These are phyloP conservation scores for Penicillium oxalicum DNA, from an alignment of 2,329 filamentous ascomycete species.

Conservation along the genomic window DNA sequence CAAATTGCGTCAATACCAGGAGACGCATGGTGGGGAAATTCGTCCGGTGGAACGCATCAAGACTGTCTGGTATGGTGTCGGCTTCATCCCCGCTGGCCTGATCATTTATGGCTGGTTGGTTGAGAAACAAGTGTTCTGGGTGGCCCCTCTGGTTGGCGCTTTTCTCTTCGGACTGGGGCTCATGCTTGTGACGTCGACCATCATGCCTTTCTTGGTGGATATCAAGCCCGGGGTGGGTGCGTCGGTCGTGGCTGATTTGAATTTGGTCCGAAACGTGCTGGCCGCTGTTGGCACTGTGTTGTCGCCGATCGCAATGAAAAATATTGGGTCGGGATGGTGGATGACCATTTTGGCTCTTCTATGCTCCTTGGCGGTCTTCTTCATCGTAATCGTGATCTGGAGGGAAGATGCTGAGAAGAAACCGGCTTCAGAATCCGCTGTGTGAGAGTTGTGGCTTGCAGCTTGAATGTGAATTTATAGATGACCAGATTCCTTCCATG, in stretches of 20 bases:
- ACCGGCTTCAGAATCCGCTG: background rate
- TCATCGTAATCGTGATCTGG: background rate
- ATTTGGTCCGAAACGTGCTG: slow-evolving; percentile 8
- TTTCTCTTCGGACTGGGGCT: slow-evolving; percentile 7
- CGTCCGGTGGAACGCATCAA: background rate
- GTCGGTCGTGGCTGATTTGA: slow-evolving; percentile 10
- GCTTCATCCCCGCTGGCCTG: background rate
- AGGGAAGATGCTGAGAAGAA: background rate
- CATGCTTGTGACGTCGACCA: slow-evolving; percentile 10
- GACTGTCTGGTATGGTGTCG: background rate
- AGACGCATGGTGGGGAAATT: background rate
- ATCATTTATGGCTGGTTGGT: background rate
- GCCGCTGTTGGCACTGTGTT: slow-evolving; percentile 4
- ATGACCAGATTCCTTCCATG: background rate
- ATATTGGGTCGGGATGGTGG: background rate
- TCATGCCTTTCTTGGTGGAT: slow-evolving; percentile 11
- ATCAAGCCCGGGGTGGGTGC: slow-evolving; percentile 7
- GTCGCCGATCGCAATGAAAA: background rate
- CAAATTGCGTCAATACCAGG: background rate
- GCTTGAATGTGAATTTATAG: background rate
- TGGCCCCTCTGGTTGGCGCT: slow-evolving; percentile 7
- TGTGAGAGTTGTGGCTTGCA: background rate
- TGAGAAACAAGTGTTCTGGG: background rate
- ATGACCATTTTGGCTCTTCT: background rate
- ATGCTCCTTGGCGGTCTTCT: background rate